phyloP scores from a whole-genome alignment of 768 basidiomycete species.

The Hypholoma sublateritium region DNA sequence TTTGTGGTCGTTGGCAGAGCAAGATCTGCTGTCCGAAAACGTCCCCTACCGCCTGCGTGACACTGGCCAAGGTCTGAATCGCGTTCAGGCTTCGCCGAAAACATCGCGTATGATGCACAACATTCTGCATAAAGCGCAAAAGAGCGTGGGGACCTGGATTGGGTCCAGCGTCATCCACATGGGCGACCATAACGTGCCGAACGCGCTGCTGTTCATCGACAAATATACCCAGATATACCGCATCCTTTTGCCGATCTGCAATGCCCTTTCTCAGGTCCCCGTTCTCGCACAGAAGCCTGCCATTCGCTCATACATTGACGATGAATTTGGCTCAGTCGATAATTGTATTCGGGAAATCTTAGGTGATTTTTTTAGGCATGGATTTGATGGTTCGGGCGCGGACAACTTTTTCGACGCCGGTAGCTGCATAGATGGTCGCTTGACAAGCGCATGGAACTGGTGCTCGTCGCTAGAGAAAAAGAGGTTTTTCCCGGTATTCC shows the following conservation, averaged over 20 bases:
- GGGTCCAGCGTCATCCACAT: constrained; percentile 88
- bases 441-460: constrained; percentile 95
- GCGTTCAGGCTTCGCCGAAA: constrained; percentile 84
- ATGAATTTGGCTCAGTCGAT: constrained; percentile 79
- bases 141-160: constrained; percentile 80
- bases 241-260: constrained; percentile 86
- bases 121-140: constrained; percentile 81
- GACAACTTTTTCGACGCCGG: constrained; percentile 91
- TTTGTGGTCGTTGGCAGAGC: constrained; percentile 79
- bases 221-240: constrained; percentile 93
- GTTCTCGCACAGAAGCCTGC: constrained; percentile 66
- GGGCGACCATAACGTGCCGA: constrained; percentile 86
- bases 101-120: constrained; percentile 90
- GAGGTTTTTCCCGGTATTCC: constrained; percentile 76
- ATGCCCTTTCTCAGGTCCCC: constrained; percentile 73
- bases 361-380: constrained; percentile 84
- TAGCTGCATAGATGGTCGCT: constrained; percentile 78
- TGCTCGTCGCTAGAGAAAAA: constrained; percentile 86
- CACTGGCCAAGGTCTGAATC: constrained; percentile 89
- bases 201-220: constrained; percentile 87
- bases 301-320: constrained; percentile 72
- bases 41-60: constrained; percentile 79
- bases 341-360: constrained; percentile 70
- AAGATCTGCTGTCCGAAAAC: constrained; percentile 76
- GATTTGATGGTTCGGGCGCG: constrained; percentile 88